Evolutionary conservation across 139 green algal species (phyloP).

Genomic region (Auxenochlorella pyrenoidosa): DNA sequence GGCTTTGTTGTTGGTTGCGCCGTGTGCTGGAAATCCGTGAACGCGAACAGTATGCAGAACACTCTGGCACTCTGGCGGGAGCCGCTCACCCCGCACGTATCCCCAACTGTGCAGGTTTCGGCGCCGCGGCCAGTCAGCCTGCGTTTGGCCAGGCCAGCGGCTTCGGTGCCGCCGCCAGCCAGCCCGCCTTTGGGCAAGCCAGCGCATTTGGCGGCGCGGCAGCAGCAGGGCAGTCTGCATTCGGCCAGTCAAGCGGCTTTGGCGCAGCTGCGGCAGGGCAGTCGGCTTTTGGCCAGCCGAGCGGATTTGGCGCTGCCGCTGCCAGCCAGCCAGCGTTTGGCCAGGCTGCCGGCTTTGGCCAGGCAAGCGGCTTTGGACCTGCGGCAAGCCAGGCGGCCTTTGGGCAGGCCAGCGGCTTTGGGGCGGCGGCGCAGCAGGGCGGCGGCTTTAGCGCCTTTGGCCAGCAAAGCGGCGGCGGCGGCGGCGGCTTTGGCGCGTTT

Average conservation of each 20-base stretch:
- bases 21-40: too few species aligned
- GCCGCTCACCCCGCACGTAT: too few species aligned
- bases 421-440: slow-evolving; percentile 13
- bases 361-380: slow-evolving; percentile 22
- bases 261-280: slow-evolving; percentile 8
- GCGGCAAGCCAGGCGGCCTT: slow-evolving; percentile 18
- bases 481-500: slow-evolving; percentile 23
- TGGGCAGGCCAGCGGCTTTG: slow-evolving; percentile 20
- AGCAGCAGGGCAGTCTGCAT: not conserved
- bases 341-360: not conserved
- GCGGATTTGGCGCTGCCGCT: not conserved
- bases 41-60: too few species aligned
- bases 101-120: not conserved
- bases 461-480: slow-evolving; percentile 1
- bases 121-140: slow-evolving; percentile 1
- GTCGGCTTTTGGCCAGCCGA: slow-evolving; percentile 15
- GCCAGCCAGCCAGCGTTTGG: slow-evolving; percentile 26
- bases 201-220: slow-evolving; percentile 24
- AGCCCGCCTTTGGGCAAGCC: slow-evolving; percentile 22
- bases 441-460: slow-evolving; percentile 34
- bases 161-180: slow-evolving; percentile 1
- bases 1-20: too few species aligned
- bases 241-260: slow-evolving; percentile 27
- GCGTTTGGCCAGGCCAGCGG: slow-evolving; percentile 8
- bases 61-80: too few species aligned